Base-by-base conservation (phyloP, 768 basidiomycete genomes). In the Hysterangium stoloniferum region DNA sequence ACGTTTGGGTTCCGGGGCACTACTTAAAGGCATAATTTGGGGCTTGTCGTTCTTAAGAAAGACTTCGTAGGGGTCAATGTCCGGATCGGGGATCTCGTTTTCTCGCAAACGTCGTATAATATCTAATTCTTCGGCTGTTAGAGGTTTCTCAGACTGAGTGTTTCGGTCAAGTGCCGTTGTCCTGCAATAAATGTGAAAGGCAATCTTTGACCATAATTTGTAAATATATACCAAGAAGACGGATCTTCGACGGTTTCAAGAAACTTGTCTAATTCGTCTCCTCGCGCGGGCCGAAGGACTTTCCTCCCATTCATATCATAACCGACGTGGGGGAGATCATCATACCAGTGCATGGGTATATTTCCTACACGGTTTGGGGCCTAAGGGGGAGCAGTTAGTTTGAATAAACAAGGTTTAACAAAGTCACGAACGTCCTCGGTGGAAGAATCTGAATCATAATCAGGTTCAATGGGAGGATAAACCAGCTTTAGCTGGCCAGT, bases 261-360 rank as follows among this genome's bases (percentile, higher is more conserved):
- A 71, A 99, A 99, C 66, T 89, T 96, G 72, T 99, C 96, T 46
- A 99, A 71, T 65, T 98, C 96, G 62, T 99, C 96, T 37, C 93
- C 93, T 58, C 84, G 82, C 36, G 92, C 95, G 11, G 96, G 94
- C 47, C 92, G 85, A 56, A 98, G 76, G 42, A 99, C 83, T 64
- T 84, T 84, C 70, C 91, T 95, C 48, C 96, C 96, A 64, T 93
- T 80, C 59, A 98, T 82, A 66, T 92, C 80, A 68, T 99, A 99
- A 40, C 96, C 96, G 62, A 99, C 78, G 67, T 99, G 96, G n/a
- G 96, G 96, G 58, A 99, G 72, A 71, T 98, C 94, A 64, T 98
- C 96, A 66, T 99, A 99, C 93, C 95, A 99, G 61, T 99, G 93
- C 77, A 86, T 85, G 40, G 96, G 96, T 54, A 99, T 72, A 67